Evolutionary conservation across 306 rosid genomes (phyloP).

Genomic region (Pachyrhizus erosus): DNA sequence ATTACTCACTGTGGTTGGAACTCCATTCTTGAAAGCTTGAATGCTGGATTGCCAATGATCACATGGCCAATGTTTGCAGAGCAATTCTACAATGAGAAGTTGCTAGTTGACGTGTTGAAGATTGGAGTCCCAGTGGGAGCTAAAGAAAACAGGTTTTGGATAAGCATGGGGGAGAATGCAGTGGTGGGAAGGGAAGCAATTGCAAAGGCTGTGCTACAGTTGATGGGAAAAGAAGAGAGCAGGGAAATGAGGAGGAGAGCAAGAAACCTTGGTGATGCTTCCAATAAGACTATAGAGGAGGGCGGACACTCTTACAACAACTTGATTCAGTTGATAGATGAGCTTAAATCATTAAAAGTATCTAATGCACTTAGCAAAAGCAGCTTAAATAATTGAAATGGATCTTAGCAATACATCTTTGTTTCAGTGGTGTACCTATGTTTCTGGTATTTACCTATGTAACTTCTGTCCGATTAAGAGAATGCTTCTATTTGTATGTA

Average conservation of each 20-base stretch:
- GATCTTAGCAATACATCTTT: not conserved
- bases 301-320: conserved; percentile 40
- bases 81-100: conserved; percentile 41
- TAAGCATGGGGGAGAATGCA: not conserved
- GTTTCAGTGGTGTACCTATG: too few species aligned
- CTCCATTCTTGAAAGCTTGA: conserved; percentile 21
- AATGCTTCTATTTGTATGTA: too few species aligned
- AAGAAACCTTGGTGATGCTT: too few species aligned
- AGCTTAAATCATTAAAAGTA: conserved; percentile 41
- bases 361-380: not conserved
- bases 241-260: too few species aligned
- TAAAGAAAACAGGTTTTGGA: conserved; percentile 28
- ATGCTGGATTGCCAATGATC: conserved; percentile 38
- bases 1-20: conserved; percentile 24
- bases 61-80: conserved; percentile 47
- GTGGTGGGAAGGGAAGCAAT: too few species aligned
- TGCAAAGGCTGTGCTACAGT: too few species aligned
- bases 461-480: too few species aligned
- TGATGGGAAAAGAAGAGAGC: too few species aligned
- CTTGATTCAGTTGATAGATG: conserved; percentile 35
- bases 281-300: conserved; percentile 23
- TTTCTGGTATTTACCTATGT: too few species aligned
- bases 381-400: not conserved
- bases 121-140: not conserved
- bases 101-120: conserved; percentile 2